Evolutionary conservation across 192 early-diverging fungal genomes (phyloP).

Genomic region (Chytriomyces sp.): DNA sequence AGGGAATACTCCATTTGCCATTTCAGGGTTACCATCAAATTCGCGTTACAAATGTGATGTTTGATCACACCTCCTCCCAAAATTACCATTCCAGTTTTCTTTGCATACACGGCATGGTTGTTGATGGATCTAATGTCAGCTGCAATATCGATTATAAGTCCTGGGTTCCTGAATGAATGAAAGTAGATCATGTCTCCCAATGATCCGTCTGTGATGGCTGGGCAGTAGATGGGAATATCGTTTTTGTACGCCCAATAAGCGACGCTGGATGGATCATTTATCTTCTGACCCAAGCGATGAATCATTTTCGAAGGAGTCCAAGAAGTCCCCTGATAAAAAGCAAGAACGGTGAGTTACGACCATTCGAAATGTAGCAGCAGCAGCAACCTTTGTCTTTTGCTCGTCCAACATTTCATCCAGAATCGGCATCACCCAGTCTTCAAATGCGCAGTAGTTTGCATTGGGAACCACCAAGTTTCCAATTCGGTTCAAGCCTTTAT

Average conservation of each 20-base stretch:
- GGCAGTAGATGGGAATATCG: slow-evolving; percentile 96
- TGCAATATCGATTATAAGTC: slow-evolving; percentile 90
- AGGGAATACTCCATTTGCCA: neutral
- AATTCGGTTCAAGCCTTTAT: slow-evolving; percentile 92
- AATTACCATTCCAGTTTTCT: slow-evolving; percentile 95
- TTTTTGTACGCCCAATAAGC: slow-evolving; percentile 99
- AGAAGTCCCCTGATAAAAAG: slow-evolving; percentile 55
- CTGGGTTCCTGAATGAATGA: slow-evolving; percentile 94
- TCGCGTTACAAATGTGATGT: slow-evolving; percentile 99
- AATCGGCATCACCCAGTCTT: slow-evolving; percentile 97
- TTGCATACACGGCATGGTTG: slow-evolving; percentile 91
- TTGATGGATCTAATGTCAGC: slow-evolving; percentile 91
- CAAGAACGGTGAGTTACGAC: neutral
- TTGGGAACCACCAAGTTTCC: slow-evolving; percentile 98
- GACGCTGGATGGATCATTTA: slow-evolving; percentile 86
- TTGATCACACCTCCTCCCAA: slow-evolving; percentile 96
- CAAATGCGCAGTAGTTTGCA: slow-evolving; percentile 96
- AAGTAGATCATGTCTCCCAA: slow-evolving; percentile 99
- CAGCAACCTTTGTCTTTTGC: slow-evolving; percentile 73
- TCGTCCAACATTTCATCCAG: slow-evolving; percentile 91
- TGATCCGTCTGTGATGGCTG: slow-evolving; percentile 96
- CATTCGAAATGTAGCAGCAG: neutral
- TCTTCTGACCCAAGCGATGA: slow-evolving; percentile 83
- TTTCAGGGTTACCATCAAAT: slow-evolving; percentile 75
- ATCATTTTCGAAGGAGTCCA: slow-evolving; percentile 97